phyloP scores from a whole-genome alignment of 306 rosid species.

The Cucumis hystrix region DNA sequence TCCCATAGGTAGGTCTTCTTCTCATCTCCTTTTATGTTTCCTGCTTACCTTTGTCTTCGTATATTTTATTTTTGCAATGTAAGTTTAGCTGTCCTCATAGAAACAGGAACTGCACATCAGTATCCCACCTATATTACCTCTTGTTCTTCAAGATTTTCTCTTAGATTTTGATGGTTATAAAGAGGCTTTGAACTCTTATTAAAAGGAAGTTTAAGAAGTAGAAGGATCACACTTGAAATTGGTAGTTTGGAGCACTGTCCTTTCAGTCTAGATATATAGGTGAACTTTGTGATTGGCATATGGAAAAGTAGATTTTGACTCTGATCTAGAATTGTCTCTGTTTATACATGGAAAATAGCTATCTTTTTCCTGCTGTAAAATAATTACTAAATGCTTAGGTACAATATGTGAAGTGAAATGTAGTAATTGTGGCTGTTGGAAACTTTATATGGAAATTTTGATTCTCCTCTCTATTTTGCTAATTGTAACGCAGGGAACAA shows the following conservation, averaged over 20 bases:
- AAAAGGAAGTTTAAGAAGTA: neutral
- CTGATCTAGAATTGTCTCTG: neutral
- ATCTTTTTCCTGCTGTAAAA: neutral
- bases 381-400: neutral
- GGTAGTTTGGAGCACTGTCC: neutral
- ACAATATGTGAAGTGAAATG: neutral
- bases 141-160: neutral
- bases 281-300: neutral
- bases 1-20: conserved; percentile 34
- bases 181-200: neutral
- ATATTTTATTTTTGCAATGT: neutral
- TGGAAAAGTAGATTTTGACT: neutral
- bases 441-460: neutral
- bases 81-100: neutral
- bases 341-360: neutral
- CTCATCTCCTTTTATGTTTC: neutral
- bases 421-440: neutral
- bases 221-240: neutral
- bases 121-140: neutral
- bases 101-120: neutral
- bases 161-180: neutral
- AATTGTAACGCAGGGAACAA: neutral
- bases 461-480: neutral
- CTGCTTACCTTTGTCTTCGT: conserved; percentile 1
- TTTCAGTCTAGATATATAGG: neutral